Percentiles rank a stretch among this genome's conserved stretches.
Conservation (phyloP, 768 basidiomycete genomes). For the Suillus subaureus region DNA sequence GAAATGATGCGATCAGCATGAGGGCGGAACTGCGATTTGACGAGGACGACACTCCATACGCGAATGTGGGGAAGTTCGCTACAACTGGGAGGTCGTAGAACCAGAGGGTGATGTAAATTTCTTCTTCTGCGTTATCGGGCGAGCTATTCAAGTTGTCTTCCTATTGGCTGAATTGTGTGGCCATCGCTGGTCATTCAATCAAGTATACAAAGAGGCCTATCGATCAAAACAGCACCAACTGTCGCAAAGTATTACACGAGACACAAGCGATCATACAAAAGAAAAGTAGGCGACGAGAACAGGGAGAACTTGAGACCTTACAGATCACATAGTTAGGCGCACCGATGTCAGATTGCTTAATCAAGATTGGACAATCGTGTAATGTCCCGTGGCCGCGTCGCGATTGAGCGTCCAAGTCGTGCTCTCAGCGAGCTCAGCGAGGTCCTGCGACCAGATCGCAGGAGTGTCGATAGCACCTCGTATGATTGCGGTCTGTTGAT, state of each 20-base stretch:
- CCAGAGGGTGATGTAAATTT: background rate
- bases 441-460: background rate
- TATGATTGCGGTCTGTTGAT: slow-evolving; percentile 4
- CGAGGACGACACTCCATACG: background rate
- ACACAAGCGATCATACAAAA: background rate
- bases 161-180: background rate
- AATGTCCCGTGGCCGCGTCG: background rate
- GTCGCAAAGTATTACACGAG: background rate
- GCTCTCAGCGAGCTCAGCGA: background rate
- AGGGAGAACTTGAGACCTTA: background rate
- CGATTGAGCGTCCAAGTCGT: slow-evolving; percentile 4
- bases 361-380: background rate
- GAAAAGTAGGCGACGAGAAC: too few relatives aligned
- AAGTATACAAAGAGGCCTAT: background rate
- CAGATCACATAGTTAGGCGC: background rate
- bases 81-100: background rate
- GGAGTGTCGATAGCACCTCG: background rate
- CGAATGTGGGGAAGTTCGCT: background rate
- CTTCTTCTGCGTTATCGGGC: background rate
- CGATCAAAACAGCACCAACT: background rate
- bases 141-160: background rate
- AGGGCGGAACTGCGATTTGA: background rate
- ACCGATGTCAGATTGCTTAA: background rate
- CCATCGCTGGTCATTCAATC: background rate
- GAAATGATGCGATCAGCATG: background rate